Conservation (phyloP, 805 yeast genomes). For the Kockiozyma suomiensis region DNA sequence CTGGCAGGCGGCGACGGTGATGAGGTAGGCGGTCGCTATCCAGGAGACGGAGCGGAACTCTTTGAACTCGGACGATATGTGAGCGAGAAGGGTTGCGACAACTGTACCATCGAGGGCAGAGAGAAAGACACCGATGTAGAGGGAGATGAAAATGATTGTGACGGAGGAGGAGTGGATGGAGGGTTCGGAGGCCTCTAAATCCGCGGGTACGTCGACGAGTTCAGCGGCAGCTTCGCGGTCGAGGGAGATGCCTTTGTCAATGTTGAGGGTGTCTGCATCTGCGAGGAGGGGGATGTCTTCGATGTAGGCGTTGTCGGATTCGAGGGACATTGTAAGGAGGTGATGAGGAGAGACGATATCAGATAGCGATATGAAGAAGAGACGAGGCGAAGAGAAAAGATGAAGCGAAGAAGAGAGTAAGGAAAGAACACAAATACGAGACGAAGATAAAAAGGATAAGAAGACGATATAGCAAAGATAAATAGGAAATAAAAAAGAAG, state of each 20-base stretch:
- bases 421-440: too few relatives aligned
- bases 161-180: constrained; percentile 36
- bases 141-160: constrained; percentile 43
- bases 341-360: too few relatives aligned
- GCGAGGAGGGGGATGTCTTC: constrained; percentile 19
- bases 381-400: neutral
- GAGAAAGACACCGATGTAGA: constrained; percentile 54
- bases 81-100: constrained; percentile 55
- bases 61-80: constrained; percentile 63
- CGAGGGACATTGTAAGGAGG: neutral
- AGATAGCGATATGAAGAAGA: too few relatives aligned
- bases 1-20: constrained; percentile 75
- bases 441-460: neutral
- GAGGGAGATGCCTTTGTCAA: constrained; percentile 14
- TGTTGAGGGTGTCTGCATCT: constrained; percentile 5
- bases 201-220: constrained; percentile 1
- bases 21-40: constrained; percentile 74
- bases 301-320: constrained; percentile 9
- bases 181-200: constrained; percentile 3
- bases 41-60: constrained; percentile 59
- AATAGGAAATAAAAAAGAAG: neutral
- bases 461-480: neutral
- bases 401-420: neutral
- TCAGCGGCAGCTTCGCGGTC: constrained; percentile 20
- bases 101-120: constrained; percentile 57